Base-by-base conservation (phyloP, 805 yeast species). In the Candida vaughaniae region DNA sequence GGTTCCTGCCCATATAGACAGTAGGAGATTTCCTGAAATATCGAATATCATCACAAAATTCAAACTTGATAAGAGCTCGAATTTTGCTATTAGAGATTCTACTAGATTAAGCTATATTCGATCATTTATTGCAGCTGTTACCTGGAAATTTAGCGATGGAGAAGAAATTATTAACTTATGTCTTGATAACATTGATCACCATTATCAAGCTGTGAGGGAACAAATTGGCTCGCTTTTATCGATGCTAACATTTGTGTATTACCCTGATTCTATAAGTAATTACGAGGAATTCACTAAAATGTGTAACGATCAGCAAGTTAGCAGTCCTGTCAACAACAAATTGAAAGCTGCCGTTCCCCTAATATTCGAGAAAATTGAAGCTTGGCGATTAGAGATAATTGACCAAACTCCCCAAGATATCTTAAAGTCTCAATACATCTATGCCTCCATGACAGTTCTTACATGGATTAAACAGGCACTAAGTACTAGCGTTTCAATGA, bases 201-300 rank as follows among this genome's bases (percentile, higher is more conserved):
- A 85, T 5, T 85, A 85, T 53, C 82, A 80, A 39, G 77, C 78
- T 8, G 89, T 90, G 5, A 69, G 95, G 16, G 78, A 73, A 15
- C 79, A 79, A 34, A 64, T 85, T 33, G 91, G 90, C 0, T 68
- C 77, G 2, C 60, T 82, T 4, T 53, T 88, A 29, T 74, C 77
- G 8, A 71, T 61, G 3, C 47, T 76, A 11, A 64, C 75, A 3
- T 58, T 61, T 39, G 49, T 69, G 1, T 64, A 68, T 36, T 69
- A 69, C 33, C 60, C 64, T 17, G 75, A 75, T 29, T 64, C 77
- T 0, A 58, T 57, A 22, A 49, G 61, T 1, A 61, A 57, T 36
- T 66, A 67, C 17, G 59, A 56, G 2, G 59, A 55, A 2, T 75
- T 77, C 41, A 38, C 75, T n/a, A 42, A 46, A 4, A 57, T 64